These are phyloP conservation scores for Annulohypoxylon truncatum DNA, from an alignment of 2,329 filamentous ascomycete species.

Conservation along the genomic window DNA sequence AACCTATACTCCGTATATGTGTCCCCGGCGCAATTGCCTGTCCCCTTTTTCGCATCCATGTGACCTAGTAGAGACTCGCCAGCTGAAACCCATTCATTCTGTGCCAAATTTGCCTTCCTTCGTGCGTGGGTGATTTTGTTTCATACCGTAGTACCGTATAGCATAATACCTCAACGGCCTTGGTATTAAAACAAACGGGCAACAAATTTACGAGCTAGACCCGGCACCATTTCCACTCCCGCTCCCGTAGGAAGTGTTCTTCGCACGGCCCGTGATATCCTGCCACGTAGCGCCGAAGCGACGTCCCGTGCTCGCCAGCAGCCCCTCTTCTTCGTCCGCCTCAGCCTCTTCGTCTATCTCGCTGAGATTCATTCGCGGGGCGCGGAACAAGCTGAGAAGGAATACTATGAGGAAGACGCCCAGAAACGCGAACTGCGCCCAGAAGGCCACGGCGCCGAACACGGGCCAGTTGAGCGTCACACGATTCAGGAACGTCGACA, in stretches of 20 bases:
- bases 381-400: conserved; percentile 80
- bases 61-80: neutral
- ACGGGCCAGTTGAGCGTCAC: conserved; percentile 95
- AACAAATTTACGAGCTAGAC: conserved; percentile 9
- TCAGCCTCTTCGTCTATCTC: conserved; percentile 90
- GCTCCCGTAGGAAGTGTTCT: conserved; percentile 8
- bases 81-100: neutral
- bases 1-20: conserved; percentile 23
- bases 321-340: conserved; percentile 91
- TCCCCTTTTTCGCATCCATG: conserved; percentile 3
- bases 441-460: conserved; percentile 93
- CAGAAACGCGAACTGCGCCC: conserved; percentile 94
- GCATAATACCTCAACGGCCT: too few species aligned
- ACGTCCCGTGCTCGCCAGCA: conserved; percentile 84
- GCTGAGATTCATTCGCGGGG: conserved; percentile 79
- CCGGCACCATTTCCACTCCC: conserved; percentile 20
- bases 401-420: conserved; percentile 86
- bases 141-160: neutral
- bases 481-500: conserved; percentile 92
- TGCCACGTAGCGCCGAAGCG: conserved; percentile 90
- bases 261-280: conserved; percentile 74
- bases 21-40: conserved; percentile 1
- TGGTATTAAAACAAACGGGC: neutral
- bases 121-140: neutral
- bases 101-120: neutral